Conservation (phyloP, 148 eudicot genomes). For the Beta vulgaris region DNA sequence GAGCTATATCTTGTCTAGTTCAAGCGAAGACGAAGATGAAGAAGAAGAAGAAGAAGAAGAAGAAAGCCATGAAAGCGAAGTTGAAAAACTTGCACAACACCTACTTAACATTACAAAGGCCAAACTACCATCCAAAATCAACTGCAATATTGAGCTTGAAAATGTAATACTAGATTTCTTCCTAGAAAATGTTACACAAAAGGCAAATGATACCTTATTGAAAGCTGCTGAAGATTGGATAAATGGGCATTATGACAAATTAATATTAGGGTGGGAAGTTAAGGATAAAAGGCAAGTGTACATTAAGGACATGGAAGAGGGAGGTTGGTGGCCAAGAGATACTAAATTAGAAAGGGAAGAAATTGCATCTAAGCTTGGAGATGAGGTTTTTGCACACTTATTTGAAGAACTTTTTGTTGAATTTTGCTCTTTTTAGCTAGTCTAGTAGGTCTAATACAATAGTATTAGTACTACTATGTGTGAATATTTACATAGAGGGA, state of each 20-base stretch:
- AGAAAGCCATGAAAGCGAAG: slow-evolving; percentile 26
- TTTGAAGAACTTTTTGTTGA: slow-evolving; percentile 49
- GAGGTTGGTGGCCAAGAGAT: slow-evolving; percentile 45
- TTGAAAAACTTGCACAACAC: slow-evolving; percentile 30
- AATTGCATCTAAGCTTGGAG: slow-evolving; percentile 46
- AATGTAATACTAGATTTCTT: slow-evolving; percentile 45
- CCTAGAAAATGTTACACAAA: slow-evolving; percentile 27
- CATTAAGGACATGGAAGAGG: slow-evolving; percentile 54
- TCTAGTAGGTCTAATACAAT: slow-evolving; percentile 6
- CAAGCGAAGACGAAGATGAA: slow-evolving; percentile 20
- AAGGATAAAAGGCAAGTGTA: slow-evolving; percentile 50
- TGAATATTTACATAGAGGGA: slow-evolving; percentile 19
- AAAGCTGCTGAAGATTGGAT: slow-evolving; percentile 57
- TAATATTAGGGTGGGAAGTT: slow-evolving; percentile 50
- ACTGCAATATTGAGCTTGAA: slow-evolving; percentile 28
- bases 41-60: slow-evolving; percentile 27
- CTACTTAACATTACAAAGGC: slow-evolving; percentile 38
- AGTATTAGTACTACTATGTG: slow-evolving; percentile 12
- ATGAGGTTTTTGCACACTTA: slow-evolving; percentile 39
- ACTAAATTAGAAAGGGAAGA: slow-evolving; percentile 43
- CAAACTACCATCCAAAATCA: slow-evolving; percentile 14
- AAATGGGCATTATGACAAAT: slow-evolving; percentile 26
- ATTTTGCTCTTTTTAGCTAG: slow-evolving; percentile 13
- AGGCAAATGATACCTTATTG: slow-evolving; percentile 25
- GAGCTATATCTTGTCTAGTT: slow-evolving; percentile 25